Conservation (phyloP, 345 rosid species). For the Hibiscus trionum region DNA sequence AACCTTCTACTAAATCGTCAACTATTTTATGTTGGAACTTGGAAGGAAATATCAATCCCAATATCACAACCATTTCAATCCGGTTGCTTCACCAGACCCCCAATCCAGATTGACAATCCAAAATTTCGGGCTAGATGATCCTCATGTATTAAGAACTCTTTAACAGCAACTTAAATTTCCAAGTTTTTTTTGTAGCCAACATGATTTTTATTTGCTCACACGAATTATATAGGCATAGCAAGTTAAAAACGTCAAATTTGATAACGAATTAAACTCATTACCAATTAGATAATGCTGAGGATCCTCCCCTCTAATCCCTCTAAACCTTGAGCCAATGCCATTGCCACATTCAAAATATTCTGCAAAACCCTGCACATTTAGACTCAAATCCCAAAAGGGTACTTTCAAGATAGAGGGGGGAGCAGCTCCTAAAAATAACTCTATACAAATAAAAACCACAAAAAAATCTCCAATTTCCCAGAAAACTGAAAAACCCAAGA, state of each 20-base stretch:
- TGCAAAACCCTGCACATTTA: conserved; percentile 1
- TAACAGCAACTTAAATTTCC: too few species aligned
- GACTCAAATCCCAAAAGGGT: background rate
- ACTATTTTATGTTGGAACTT: too few species aligned
- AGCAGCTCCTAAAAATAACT: background rate
- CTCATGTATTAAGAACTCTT: too few species aligned
- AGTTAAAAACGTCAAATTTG: too few species aligned
- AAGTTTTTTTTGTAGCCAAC: too few species aligned
- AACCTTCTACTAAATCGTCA: too few species aligned
- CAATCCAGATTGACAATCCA: too few species aligned
- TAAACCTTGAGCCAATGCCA: conserved; percentile 21
- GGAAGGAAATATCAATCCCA: too few species aligned
- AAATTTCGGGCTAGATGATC: too few species aligned
- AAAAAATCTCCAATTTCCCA: background rate
- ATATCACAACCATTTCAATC: too few species aligned
- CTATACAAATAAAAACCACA: background rate
- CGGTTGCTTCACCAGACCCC: too few species aligned
- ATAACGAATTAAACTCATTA: conserved; percentile 13
- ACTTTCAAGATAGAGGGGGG: background rate
- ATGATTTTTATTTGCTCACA: background rate
- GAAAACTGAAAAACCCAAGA: too few species aligned
- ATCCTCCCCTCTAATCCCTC: conserved; percentile 24
- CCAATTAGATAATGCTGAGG: conserved; percentile 31
- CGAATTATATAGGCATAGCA: background rate
- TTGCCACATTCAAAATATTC: background rate